A percentile compares a stretch with the other conserved stretches of the same genome.
These are phyloP conservation scores for Aureobasidium sp. DNA, from an alignment of 2,329 filamentous ascomycete genomes.

Conservation along the genomic window DNA sequence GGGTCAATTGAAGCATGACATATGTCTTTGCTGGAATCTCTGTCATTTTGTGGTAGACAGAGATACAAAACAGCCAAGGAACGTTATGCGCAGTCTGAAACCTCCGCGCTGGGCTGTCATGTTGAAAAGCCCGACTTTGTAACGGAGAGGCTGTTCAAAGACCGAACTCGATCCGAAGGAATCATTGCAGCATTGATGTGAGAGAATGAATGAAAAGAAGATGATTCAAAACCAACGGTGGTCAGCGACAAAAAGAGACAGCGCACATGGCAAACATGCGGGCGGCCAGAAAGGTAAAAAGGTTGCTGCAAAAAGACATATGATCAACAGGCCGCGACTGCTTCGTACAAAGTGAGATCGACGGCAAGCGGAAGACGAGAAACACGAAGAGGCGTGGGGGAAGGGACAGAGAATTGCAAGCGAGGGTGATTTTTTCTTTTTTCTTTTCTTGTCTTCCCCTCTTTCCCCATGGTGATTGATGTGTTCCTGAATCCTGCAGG, in stretches of 20 bases:
- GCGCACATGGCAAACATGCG: slow-evolving; percentile 1
- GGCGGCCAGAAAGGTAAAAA: background rate
- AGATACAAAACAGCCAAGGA: slow-evolving; percentile 6
- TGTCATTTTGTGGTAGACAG: background rate
- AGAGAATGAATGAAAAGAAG: background rate
- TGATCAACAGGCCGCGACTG: slow-evolving; percentile 2
- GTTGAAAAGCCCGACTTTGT: background rate
- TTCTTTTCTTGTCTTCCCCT: background rate
- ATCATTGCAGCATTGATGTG: background rate
- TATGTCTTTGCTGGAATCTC: background rate
- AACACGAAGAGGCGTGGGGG: background rate
- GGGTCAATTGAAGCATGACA: background rate
- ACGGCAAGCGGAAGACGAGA: background rate
- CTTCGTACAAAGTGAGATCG: slow-evolving; percentile 8
- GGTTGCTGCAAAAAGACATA: background rate
- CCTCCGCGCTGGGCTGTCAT: slow-evolving; percentile 4
- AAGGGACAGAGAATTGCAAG: background rate
- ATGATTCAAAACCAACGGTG: background rate
- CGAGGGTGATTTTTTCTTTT: background rate
- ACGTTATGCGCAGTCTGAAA: slow-evolving; percentile 9
- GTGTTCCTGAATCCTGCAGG: background rate
- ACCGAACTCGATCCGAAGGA: background rate
- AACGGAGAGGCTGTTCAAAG: background rate
- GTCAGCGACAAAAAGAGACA: background rate
- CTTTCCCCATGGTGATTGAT: background rate